Base-by-base conservation (phyloP, 2,329 filamentous ascomycete species). In the Fusarium domesticum region DNA sequence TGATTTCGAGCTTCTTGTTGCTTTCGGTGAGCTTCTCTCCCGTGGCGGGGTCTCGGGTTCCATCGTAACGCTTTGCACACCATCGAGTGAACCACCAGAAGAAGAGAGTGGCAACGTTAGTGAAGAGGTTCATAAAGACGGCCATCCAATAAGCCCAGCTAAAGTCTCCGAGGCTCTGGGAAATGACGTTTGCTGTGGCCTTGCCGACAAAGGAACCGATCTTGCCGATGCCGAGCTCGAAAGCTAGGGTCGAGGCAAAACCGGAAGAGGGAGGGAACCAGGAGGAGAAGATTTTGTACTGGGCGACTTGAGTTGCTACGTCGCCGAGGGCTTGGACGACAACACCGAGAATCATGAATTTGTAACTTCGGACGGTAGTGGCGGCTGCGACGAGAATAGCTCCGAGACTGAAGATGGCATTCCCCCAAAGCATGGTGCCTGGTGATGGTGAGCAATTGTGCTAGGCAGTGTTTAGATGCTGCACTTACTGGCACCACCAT, bases 41-140 rank as follows among this genome's bases (percentile, higher is more conserved):
- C 0, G 80, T 83, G 0, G 79, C 78, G 0, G 73, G 74, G 41
- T 84, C 80, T 1, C 64, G 59, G 2, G 69, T 70, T 3, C 71
- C 71, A 1, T 61, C 55, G 39, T 74, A 83, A 18, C 67, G 68
- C 18, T 67, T 67, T 23, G 75, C 70, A 31, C 71, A 73, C 60
- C 73, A 76, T 8, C 68, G 67, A 0, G 72, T 80, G 56, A 83
- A 83, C 52, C 72, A 70, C 64, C 72, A 81, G 59, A 83, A 83
- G 8, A 68, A 61, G 0, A 71, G 40, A 0, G 78, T 81, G 1
- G 72, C 69, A 0, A 73, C 56, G 42, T 84, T 83, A 7, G 80
- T 83, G 49, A 84, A 83, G 3, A 84, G 45, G 45, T 83, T 82
- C 76, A 83, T 83, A 53, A 80, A 78, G 0, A 84, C 78, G 0